Base-by-base conservation (phyloP, 768 basidiomycete genomes). In the Exidia glandulosa region DNA sequence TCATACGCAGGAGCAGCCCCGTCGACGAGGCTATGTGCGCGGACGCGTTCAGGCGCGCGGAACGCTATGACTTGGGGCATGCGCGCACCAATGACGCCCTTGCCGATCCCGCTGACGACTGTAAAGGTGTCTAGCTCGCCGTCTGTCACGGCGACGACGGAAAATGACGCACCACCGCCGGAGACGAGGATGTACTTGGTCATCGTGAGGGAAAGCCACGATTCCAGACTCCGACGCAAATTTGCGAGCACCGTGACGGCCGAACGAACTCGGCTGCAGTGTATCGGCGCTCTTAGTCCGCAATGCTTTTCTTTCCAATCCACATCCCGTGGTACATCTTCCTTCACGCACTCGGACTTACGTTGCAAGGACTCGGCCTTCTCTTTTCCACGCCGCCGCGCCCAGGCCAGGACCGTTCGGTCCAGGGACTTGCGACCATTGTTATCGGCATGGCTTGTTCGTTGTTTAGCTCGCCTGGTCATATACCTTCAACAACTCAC, bases 151-250 rank as follows among this genome's bases (percentile, higher is more conserved):
- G 16, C 7, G 34, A 12, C 41, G 10, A 25, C 50, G 30, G 10
- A 29, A 13, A 27, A 7, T 12, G 7, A 25, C 50, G 25, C 27
- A 54, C 50, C 95, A 73, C 95, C 95, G 61, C 95, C 95, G 37
- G 90, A 92, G 32, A 99, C 91, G 64, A 98, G 67, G 68, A 97
- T 98, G 76, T 91, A 98, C 77, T 97, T 97, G 62, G 90, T 93
- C 89, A 94, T 94, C 34, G 56, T 59, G n/a, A n/a, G n/a, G n/a
- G n/a, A n/a, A n/a, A n/a, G n/a, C n/a, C n/a, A 54, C n/a, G 29
- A 9, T 25, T 9, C 29, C 9, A 37, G 36, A 37, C 10, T 9
- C 19, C 10, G 19, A n/a, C n/a, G 36, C 9, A 37, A 37, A 37
- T 37, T 37, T 37, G 19, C 19, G 36, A 37, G 36, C 36, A 37